These are phyloP conservation scores for Tuctoria greenei DNA, from an alignment of 176 grass and related monocot species.

Conservation along the genomic window DNA sequence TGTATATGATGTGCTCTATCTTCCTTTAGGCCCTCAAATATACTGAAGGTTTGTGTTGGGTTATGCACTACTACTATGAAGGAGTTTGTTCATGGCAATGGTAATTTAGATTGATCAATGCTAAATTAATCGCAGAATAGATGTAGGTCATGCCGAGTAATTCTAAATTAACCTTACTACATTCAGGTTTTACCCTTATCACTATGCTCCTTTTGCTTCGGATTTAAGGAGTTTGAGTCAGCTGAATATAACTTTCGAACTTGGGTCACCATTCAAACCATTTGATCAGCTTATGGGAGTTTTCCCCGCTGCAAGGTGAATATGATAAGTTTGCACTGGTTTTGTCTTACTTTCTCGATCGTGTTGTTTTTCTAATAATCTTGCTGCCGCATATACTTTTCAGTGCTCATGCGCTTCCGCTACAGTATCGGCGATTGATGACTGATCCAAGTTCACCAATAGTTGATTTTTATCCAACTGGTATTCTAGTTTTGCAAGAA, in stretches of 20 bases:
- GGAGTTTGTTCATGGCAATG: constrained; percentile 98
- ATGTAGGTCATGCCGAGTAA: constrained; percentile 24
- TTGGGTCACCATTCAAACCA: constrained; percentile 90
- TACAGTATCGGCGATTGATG: constrained; percentile 82
- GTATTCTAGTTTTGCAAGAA: constrained; percentile 44
- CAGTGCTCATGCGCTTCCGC: constrained; percentile 88
- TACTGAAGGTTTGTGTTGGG: constrained; percentile 96
- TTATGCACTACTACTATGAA: constrained; percentile 98
- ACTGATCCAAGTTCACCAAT: constrained; percentile 76
- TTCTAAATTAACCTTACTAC: constrained; percentile 15
- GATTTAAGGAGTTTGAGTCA: constrained; percentile 70
- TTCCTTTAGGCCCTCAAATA: constrained; percentile 63
- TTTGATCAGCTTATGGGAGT: constrained; percentile 99
- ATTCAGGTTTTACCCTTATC: constrained; percentile 97
- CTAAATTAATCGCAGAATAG: neutral
- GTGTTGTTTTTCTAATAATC: neutral
- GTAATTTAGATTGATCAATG: constrained; percentile 42
- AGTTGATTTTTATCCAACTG: constrained; percentile 91
- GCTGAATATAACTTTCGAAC: constrained; percentile 66
- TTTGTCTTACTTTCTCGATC: constrained; percentile 22
- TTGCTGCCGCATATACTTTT: constrained; percentile 34
- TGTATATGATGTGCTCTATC: constrained; percentile 16
- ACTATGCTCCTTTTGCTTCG: constrained; percentile 99
- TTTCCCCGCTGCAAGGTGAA: constrained; percentile 96
- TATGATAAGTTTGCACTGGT: constrained; percentile 3